Percentiles rank a stretch among this genome's conserved stretches.
These are phyloP conservation scores for Taxawa tesnikishii DNA, from an alignment of 2,329 filamentous ascomycete species.

Conservation along the genomic window DNA sequence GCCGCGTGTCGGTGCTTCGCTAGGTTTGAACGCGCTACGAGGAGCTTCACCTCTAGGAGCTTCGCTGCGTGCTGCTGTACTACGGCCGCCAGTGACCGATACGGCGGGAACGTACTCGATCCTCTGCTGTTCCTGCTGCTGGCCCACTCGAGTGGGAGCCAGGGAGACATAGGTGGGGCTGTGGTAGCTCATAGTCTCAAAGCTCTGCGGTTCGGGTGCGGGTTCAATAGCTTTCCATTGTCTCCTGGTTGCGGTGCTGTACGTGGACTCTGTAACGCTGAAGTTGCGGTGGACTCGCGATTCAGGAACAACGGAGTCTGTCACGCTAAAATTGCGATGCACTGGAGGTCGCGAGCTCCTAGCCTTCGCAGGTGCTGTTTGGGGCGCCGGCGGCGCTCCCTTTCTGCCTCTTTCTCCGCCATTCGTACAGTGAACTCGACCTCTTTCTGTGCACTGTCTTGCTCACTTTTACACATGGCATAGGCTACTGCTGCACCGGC, in stretches of 20 bases:
- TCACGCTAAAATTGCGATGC: conserved; percentile 25
- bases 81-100: conserved; percentile 12
- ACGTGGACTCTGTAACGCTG: conserved; percentile 18
- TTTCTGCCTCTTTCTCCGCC: conserved; percentile 2
- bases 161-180: conserved; percentile 18
- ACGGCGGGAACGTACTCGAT: conserved; percentile 24
- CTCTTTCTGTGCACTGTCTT: conserved; percentile 32
- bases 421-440: conserved; percentile 21
- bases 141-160: conserved; percentile 13
- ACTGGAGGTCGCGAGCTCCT: conserved; percentile 3
- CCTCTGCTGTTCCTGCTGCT: conserved; percentile 1
- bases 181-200: conserved; percentile 19
- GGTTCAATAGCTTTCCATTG: conserved; percentile 25
- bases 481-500: conserved; percentile 69
- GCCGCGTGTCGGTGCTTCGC: conserved; percentile 11
- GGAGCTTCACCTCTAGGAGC: no score
- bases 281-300: conserved; percentile 13
- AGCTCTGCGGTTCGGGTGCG: not conserved
- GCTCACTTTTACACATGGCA: conserved; percentile 53
- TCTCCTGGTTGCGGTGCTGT: conserved; percentile 8
- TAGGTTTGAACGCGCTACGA: no score
- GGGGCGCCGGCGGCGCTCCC: conserved; percentile 8
- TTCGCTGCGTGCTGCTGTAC: no score
- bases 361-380: conserved; percentile 4
- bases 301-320: conserved; percentile 16